These are phyloP conservation scores for Xylariaceae sp. DNA, from an alignment of 2,329 filamentous ascomycete genomes.

Conservation along the genomic window DNA sequence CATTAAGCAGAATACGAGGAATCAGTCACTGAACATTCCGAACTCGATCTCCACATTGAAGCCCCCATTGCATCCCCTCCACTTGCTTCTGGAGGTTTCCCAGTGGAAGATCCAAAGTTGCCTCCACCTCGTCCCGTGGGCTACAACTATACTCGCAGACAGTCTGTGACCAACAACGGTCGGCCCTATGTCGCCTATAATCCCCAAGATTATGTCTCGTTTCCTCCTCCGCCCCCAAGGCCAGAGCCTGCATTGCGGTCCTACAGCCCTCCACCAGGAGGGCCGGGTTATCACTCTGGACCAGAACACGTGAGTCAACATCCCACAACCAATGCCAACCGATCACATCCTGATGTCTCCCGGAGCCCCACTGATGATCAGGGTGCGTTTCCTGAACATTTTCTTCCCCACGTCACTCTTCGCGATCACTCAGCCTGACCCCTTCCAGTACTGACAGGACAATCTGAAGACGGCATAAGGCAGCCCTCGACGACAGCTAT, in stretches of 20 bases:
- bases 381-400: constrained; percentile 33
- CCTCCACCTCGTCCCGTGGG: constrained; percentile 20
- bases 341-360: constrained; percentile 25
- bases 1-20: constrained; percentile 30
- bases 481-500: constrained; percentile 1
- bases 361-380: constrained; percentile 30
- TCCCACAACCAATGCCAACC: constrained; percentile 26
- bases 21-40: constrained; percentile 23
- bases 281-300: constrained; percentile 23
- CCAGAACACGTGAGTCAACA: constrained; percentile 34
- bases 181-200: constrained; percentile 29
- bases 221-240: constrained; percentile 27
- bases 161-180: constrained; percentile 29
- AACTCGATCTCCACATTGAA: constrained; percentile 24
- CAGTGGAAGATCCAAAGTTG: constrained; percentile 18
- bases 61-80: constrained; percentile 27
- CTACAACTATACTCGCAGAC: constrained; percentile 29
- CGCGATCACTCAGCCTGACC: not conserved
- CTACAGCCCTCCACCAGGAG: constrained; percentile 20
- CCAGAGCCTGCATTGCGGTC: constrained; percentile 22
- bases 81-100: constrained; percentile 31
- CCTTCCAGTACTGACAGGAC: not conserved
- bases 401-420: not conserved
- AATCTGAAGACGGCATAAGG: constrained; percentile 17
- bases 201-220: constrained; percentile 27